phyloP scores from a whole-genome alignment of 2,329 filamentous ascomycete species.

The Pseudocercospora pini-densiflorae region DNA sequence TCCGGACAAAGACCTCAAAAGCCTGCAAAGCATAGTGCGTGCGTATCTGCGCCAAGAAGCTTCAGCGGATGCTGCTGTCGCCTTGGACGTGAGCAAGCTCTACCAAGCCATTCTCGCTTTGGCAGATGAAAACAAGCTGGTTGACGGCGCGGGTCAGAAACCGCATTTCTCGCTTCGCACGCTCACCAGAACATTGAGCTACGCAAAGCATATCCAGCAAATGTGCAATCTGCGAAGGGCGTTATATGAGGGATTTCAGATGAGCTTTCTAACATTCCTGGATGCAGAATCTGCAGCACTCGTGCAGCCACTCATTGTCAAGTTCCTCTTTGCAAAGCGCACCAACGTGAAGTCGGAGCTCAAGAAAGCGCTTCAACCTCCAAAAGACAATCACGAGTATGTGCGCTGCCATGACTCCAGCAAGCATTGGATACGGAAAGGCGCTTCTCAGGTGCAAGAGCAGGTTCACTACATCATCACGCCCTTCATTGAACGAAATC shows the following conservation, averaged over 20 bases:
- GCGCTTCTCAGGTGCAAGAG: slow-evolving; percentile 67
- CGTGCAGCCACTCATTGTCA: slow-evolving; percentile 77
- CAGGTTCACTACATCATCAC: slow-evolving; percentile 95
- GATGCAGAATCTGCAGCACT: slow-evolving; percentile 79
- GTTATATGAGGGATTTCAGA: slow-evolving; percentile 92
- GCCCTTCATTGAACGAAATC: slow-evolving; percentile 89
- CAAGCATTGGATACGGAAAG: slow-evolving; percentile 76
- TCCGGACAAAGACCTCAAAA: slow-evolving; percentile 84
- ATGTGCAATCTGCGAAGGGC: slow-evolving; percentile 84
- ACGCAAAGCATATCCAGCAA: slow-evolving; percentile 82
- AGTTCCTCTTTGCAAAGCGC: slow-evolving; percentile 75
- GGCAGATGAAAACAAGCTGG: slow-evolving; percentile 79
- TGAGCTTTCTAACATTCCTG: slow-evolving; percentile 94
- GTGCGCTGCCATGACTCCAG: slow-evolving; percentile 59
- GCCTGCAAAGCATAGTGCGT: slow-evolving; percentile 84
- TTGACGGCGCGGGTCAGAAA: slow-evolving; percentile 93
- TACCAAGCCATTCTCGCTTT: slow-evolving; percentile 87
- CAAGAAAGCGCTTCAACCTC: slow-evolving; percentile 76
- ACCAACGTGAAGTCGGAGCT: slow-evolving; percentile 74
- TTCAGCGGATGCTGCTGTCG: slow-evolving; percentile 72
- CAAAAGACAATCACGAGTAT: slow-evolving; percentile 75
- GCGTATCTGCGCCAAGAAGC: slow-evolving; percentile 76
- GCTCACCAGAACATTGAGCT: slow-evolving; percentile 84
- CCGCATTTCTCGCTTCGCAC: slow-evolving; percentile 97
- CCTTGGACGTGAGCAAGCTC: slow-evolving; percentile 79